Evolutionary conservation across 306 rosid species (phyloP).

Genomic region (Dryas alaskensis): DNA sequence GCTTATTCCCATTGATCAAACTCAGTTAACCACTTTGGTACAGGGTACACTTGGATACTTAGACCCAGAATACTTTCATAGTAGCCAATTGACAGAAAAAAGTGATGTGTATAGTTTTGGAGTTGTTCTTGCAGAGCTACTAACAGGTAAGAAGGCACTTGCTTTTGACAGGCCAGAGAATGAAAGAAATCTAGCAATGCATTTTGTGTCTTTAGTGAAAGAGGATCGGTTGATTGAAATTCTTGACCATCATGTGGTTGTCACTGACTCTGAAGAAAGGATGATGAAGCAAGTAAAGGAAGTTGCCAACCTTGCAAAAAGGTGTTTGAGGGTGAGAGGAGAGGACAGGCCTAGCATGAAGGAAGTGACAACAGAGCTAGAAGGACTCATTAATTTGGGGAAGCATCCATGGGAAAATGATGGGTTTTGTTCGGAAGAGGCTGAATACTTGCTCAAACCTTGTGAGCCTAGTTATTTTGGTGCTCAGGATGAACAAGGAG

Average conservation of each 20-base stretch:
- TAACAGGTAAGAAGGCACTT: constrained; percentile 14
- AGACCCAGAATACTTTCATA: constrained; percentile 21
- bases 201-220: constrained; percentile 11
- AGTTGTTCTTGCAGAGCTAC: constrained; percentile 22
- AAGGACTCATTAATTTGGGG: constrained; percentile 1
- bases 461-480: neutral
- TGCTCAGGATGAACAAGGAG: neutral
- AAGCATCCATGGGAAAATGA: constrained; percentile 18
- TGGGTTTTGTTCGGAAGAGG: neutral
- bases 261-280: neutral
- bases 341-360: constrained; percentile 28
- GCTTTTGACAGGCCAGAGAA: neutral
- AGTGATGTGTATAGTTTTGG: constrained; percentile 23
- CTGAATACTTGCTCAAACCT: constrained; percentile 5
- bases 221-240: constrained; percentile 8
- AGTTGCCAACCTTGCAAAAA: constrained; percentile 4
- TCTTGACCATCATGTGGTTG: constrained; percentile 3
- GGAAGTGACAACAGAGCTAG: constrained; percentile 26
- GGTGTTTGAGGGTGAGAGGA: constrained; percentile 18
- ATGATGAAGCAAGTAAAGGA: constrained; percentile 4
- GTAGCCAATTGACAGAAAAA: constrained; percentile 19
- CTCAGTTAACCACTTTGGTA: constrained; percentile 29
- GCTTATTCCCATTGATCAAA: constrained; percentile 26
- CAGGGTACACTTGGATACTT: constrained; percentile 32
- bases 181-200: constrained; percentile 13